Percentiles rank a stretch among this genome's conserved stretches.
Conservation (phyloP, 768 basidiomycete genomes). For the Termitomyces sp. region DNA sequence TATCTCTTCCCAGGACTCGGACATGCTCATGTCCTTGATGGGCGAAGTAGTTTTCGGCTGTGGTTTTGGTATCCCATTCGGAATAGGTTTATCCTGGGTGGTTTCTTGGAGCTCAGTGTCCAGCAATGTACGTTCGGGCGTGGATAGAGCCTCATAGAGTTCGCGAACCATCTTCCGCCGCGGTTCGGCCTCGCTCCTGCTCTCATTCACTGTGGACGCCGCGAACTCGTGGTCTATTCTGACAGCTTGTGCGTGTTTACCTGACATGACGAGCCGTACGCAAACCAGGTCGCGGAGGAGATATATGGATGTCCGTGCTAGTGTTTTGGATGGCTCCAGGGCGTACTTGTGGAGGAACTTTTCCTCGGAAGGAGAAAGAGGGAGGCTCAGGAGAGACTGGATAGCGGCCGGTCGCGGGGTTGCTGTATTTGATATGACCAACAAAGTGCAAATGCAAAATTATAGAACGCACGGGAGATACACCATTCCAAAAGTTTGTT, state of each 20-base stretch:
- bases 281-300: constrained; percentile 75
- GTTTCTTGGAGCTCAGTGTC: constrained; percentile 50
- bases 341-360: constrained; percentile 50
- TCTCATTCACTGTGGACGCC: constrained; percentile 32
- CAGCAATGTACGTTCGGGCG: constrained; percentile 54
- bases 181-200: constrained; percentile 37
- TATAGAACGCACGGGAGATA: constrained; percentile 51
- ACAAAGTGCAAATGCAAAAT: not conserved
- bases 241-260: constrained; percentile 66
- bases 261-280: constrained; percentile 68
- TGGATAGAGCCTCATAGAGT: constrained; percentile 56
- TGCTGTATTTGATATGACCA: constrained; percentile 39
- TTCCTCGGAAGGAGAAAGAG: constrained; percentile 64
- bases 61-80: constrained; percentile 9
- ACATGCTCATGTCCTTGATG: constrained; percentile 28
- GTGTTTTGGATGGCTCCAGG: constrained; percentile 42
- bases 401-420: constrained; percentile 53
- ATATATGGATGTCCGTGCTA: constrained; percentile 44
- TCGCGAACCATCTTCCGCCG: constrained; percentile 69
- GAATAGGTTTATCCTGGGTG: not conserved
- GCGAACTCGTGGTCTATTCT: constrained; percentile 65
- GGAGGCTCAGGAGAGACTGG: constrained; percentile 56
- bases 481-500: constrained; percentile 62
- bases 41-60: constrained; percentile 2
- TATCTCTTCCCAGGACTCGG: constrained; percentile 65